A percentile compares a stretch with the other conserved stretches of the same genome.
Evolutionary conservation across 2,329 filamentous ascomycete genomes (phyloP).

Genomic region (Hypoxylon sp.): DNA sequence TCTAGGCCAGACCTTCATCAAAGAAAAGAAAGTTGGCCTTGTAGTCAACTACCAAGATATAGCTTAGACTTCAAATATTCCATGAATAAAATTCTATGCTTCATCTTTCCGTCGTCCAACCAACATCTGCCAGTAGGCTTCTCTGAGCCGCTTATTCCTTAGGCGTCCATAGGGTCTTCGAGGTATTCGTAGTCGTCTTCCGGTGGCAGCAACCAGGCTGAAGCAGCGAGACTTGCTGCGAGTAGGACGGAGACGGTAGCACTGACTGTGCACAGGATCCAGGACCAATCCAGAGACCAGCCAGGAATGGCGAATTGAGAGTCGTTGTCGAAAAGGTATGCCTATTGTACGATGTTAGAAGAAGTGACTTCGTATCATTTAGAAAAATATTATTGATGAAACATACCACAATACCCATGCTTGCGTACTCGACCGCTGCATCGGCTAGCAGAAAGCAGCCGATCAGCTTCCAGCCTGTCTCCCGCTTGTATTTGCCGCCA

Average conservation of each 20-base stretch:
- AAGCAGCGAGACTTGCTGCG: conserved; percentile 68
- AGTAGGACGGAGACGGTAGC: conserved; percentile 61
- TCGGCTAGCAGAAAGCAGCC: conserved; percentile 71
- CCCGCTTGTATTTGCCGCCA: conserved; percentile 81
- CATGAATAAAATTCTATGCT: too few relatives aligned
- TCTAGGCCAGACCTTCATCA: conserved; percentile 9
- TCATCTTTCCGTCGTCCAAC: neutral
- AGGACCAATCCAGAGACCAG: conserved; percentile 82
- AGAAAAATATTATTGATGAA: neutral
- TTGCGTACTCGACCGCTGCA: conserved; percentile 74
- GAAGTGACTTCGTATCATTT: neutral
- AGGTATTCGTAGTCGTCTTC: conserved; percentile 87
- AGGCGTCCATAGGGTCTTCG: conserved; percentile 62
- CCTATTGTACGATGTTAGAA: conserved; percentile 56
- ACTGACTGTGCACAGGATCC: conserved; percentile 72
- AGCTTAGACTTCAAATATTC: too few relatives aligned
- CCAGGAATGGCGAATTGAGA: conserved; percentile 81
- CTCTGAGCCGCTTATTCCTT: conserved; percentile 20
- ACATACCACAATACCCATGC: conserved; percentile 85
- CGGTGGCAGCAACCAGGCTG: conserved; percentile 74
- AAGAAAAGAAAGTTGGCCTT: conserved; percentile 7
- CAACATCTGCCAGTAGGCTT: conserved; percentile 1
- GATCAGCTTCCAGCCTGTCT: conserved; percentile 83
- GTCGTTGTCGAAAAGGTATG: conserved; percentile 84
- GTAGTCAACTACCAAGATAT: neutral